Percentiles rank a stretch among this genome's conserved stretches.
phyloP scores from a whole-genome alignment of 768 basidiomycete species.

The Rhizopogon vulgaris region DNA sequence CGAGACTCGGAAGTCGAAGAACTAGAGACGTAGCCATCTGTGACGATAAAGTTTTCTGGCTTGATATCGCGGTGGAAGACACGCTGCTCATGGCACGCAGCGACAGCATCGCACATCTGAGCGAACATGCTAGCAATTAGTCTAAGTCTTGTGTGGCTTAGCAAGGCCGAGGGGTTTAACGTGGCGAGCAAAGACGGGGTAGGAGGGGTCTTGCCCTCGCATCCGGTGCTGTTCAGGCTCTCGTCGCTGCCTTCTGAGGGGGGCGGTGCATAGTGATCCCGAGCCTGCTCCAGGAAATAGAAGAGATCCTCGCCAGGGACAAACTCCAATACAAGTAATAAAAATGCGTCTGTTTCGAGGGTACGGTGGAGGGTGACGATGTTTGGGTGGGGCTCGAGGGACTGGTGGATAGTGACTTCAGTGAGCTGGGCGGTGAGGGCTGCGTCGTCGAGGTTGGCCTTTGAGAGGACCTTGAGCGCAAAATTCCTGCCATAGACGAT shows the following conservation, averaged over 20 bases:
- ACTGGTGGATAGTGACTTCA: constrained; percentile 95
- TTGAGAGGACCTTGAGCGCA: constrained; percentile 96
- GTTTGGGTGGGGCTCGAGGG: constrained; percentile 82
- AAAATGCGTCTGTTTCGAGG: constrained; percentile 84
- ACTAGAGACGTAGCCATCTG: constrained; percentile 62
- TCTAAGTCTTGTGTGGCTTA: constrained; percentile 82
- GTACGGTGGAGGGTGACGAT: constrained; percentile 94
- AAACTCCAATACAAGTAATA: constrained; percentile 90
- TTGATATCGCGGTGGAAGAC: constrained; percentile 98
- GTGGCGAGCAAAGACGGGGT: constrained; percentile 90
- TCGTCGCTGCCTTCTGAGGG: constrained; percentile 12
- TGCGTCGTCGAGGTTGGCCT: constrained; percentile 86
- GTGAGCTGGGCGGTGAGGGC: constrained; percentile 84
- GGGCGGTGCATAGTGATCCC: constrained; percentile 70
- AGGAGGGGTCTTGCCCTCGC: constrained; percentile 59
- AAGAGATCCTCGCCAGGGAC: constrained; percentile 97
- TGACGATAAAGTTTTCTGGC: constrained; percentile 97
- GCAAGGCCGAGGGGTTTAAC: constrained; percentile 69
- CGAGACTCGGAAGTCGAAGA: constrained; percentile 35
- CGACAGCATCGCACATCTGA: constrained; percentile 98
- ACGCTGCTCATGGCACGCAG: constrained; percentile 83
- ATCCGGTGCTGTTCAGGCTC: constrained; percentile 1
- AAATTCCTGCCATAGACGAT: constrained; percentile 70
- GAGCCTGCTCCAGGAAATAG: constrained; percentile 95
- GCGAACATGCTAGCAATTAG: constrained; percentile 96